phyloP scores from a whole-genome alignment of 345 rosid species.

The Trapa bicornis region DNA sequence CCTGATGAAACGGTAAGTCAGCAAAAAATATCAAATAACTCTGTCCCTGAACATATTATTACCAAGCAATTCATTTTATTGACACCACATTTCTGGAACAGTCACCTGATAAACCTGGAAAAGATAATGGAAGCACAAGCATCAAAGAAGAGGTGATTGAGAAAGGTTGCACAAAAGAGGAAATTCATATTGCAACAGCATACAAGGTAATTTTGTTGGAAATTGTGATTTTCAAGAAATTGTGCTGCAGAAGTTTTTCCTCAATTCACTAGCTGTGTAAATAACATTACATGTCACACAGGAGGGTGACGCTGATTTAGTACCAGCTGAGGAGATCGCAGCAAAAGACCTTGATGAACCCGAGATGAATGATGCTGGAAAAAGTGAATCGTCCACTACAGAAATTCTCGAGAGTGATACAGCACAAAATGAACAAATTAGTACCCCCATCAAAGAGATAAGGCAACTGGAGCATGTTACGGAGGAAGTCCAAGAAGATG shows the following conservation, averaged over 20 bases:
- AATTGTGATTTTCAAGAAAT: not conserved
- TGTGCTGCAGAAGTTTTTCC: not conserved
- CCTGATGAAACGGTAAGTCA: not conserved
- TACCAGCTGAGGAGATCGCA: not conserved
- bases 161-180: not conserved
- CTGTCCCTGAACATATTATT: not conserved
- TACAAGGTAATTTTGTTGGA: not conserved
- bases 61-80: not conserved
- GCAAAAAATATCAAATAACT: not conserved
- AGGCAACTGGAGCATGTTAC: not conserved
- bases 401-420: not conserved
- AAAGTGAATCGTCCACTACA: not conserved
- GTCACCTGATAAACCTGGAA: not conserved
- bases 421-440: not conserved
- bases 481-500: not conserved
- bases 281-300: not conserved
- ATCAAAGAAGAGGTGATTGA: not conserved
- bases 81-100: not conserved
- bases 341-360: slow-evolving; percentile 4
- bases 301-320: not conserved
- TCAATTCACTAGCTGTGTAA: not conserved
- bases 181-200: not conserved
- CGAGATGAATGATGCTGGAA: not conserved
- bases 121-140: not conserved
- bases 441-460: not conserved